These are phyloP conservation scores for Kwoniella pini DNA, from an alignment of 768 basidiomycete genomes.

Conservation along the genomic window DNA sequence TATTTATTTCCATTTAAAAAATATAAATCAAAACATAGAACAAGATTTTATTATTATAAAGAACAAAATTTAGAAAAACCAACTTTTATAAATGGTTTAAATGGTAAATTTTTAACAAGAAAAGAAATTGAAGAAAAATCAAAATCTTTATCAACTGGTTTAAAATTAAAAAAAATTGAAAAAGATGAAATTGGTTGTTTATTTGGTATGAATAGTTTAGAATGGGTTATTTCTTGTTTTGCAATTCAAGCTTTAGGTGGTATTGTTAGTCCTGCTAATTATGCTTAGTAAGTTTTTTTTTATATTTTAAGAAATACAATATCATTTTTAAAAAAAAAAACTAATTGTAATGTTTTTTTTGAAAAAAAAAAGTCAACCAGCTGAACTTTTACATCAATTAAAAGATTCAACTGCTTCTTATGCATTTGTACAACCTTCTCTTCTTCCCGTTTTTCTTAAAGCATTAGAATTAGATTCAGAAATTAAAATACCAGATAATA, in stretches of 20 bases:
- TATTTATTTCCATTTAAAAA: slow-evolving; percentile 39
- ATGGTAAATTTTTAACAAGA: slow-evolving; percentile 64
- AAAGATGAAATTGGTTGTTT: slow-evolving; percentile 66
- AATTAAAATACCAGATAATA: slow-evolving; percentile 55
- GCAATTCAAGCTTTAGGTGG: slow-evolving; percentile 64
- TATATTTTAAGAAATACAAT: neutral
- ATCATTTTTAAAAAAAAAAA: neutral
- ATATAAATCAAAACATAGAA: slow-evolving; percentile 17
- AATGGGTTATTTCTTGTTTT: slow-evolving; percentile 58
- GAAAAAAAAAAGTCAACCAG: slow-evolving; percentile 61
- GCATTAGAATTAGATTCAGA: slow-evolving; percentile 60
- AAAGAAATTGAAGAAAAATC: slow-evolving; percentile 61
- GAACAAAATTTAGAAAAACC: slow-evolving; percentile 53
- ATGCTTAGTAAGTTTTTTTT: slow-evolving; percentile 21
- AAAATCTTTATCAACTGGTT: slow-evolving; percentile 64
- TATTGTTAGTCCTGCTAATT: slow-evolving; percentile 69
- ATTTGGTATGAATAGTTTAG: slow-evolving; percentile 63
- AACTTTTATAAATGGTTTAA: slow-evolving; percentile 69
- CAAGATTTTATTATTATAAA: slow-evolving; percentile 19
- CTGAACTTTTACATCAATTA: slow-evolving; percentile 73
- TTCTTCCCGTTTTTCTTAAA: slow-evolving; percentile 61
- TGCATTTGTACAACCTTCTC: slow-evolving; percentile 67
- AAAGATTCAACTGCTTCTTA: slow-evolving; percentile 66
- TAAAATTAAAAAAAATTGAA: slow-evolving; percentile 57
- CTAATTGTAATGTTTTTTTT: neutral